Evolutionary conservation across 2,329 filamentous ascomycete genomes (phyloP).

Genomic region (Talaromyces sp.): DNA sequence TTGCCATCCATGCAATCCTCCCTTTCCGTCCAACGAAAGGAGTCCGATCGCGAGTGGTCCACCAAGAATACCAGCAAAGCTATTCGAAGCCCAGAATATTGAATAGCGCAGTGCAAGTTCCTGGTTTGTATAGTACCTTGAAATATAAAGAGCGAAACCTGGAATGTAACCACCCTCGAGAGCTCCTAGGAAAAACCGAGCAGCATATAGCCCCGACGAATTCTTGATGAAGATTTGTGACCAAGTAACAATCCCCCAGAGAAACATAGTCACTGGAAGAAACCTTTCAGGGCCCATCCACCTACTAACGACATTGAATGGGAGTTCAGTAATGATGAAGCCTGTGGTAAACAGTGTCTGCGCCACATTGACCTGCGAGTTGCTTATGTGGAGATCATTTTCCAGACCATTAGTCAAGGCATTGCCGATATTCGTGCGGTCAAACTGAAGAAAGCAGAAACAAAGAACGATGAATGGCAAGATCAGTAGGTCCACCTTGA

Average conservation of each 20-base stretch:
- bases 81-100: slow-evolving; percentile 8
- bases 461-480: slow-evolving; percentile 13
- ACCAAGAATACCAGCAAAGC: slow-evolving; percentile 6
- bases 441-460: slow-evolving; percentile 20
- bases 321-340: slow-evolving; percentile 22
- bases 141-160: slow-evolving; percentile 25
- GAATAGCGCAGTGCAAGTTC: slow-evolving; percentile 14
- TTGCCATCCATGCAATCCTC: slow-evolving; percentile 6
- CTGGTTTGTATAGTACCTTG: slow-evolving; percentile 20
- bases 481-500: slow-evolving; percentile 11
- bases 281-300: slow-evolving; percentile 20
- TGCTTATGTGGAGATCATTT: slow-evolving; percentile 16
- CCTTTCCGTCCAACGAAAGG: slow-evolving; percentile 1
- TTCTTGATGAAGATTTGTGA: slow-evolving; percentile 17
- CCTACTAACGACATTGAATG: slow-evolving; percentile 22
- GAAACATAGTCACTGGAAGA: slow-evolving; percentile 19
- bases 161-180: slow-evolving; percentile 47
- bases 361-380: slow-evolving; percentile 18
- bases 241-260: slow-evolving; percentile 15
- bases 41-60: slow-evolving; percentile 7
- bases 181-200: slow-evolving; percentile 33
- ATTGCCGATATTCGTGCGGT: slow-evolving; percentile 19
- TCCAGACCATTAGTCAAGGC: slow-evolving; percentile 15
- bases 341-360: slow-evolving; percentile 20
- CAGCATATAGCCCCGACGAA: slow-evolving; percentile 31